Evolutionary conservation across 371 early-diverging fungal genomes (phyloP).

Genomic region (Rhizopus arrhizus): DNA sequence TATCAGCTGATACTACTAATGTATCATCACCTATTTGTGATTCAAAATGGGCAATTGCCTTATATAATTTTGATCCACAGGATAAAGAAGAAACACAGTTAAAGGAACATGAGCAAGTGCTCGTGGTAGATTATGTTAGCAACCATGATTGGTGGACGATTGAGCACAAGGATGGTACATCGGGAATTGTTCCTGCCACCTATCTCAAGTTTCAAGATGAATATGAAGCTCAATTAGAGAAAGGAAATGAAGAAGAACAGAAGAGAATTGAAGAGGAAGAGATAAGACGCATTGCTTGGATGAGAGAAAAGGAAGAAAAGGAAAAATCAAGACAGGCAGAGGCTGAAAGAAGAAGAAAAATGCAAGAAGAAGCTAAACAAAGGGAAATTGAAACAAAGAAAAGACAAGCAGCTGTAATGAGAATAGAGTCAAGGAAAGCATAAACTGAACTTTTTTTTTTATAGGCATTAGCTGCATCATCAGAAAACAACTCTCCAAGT

Average conservation of each 20-base stretch:
- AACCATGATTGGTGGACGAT: conserved; percentile 75
- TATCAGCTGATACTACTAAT: conserved; percentile 2
- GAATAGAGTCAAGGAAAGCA: background rate
- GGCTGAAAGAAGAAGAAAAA: conserved; percentile 29
- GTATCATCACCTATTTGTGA: conserved; percentile 20
- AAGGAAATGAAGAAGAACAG: conserved; percentile 9
- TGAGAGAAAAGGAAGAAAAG: conserved; percentile 27
- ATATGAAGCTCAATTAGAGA: conserved; percentile 19
- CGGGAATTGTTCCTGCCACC: conserved; percentile 60
- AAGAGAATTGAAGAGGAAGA: conserved; percentile 26
- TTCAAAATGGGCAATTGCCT: conserved; percentile 65
- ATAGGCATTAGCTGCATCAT: background rate
- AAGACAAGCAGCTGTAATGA: conserved; percentile 20
- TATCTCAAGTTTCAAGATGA: conserved; percentile 53
- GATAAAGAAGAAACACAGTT: conserved; percentile 76
- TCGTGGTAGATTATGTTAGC: conserved; percentile 68
- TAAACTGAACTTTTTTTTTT: background rate
- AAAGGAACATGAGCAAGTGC: conserved; percentile 69
- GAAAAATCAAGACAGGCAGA: conserved; percentile 27
- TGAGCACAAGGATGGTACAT: conserved; percentile 36
- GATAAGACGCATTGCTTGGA: conserved; percentile 27
- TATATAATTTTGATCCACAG: conserved; percentile 76
- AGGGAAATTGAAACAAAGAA: conserved; percentile 22
- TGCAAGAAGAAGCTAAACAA: conserved; percentile 35
- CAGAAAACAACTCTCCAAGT: background rate